phyloP scores from a whole-genome alignment of 2,329 filamentous ascomycete genomes.

The Stylonectria norvegica region DNA sequence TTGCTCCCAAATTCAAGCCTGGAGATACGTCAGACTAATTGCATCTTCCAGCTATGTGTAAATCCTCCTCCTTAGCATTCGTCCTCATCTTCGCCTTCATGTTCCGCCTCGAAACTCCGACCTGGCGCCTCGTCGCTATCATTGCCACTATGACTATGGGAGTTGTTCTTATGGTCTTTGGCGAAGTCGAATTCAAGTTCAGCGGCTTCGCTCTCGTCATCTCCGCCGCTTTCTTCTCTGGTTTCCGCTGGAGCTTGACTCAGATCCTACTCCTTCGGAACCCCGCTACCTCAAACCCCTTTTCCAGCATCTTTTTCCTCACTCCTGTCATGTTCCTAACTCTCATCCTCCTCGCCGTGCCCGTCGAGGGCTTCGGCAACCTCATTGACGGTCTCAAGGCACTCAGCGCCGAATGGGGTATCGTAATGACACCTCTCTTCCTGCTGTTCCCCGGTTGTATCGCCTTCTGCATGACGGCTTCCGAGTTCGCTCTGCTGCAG shows the following conservation, averaged over 20 bases:
- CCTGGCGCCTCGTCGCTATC: slow-evolving; percentile 78
- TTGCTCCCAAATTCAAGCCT: background rate
- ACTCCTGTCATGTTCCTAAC: slow-evolving; percentile 93
- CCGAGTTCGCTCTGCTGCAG: slow-evolving; percentile 91
- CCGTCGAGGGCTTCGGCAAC: slow-evolving; percentile 73
- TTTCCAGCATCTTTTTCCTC: slow-evolving; percentile 96
- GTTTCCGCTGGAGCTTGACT: slow-evolving; percentile 97
- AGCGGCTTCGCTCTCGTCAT: slow-evolving; percentile 91
- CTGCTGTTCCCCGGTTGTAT: slow-evolving; percentile 86
- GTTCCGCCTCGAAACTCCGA: slow-evolving; percentile 85
- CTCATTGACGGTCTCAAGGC: slow-evolving; percentile 63
- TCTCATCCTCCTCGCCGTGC: slow-evolving; percentile 74
- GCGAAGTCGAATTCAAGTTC: slow-evolving; percentile 84
- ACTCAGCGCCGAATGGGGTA: slow-evolving; percentile 66
- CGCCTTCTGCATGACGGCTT: slow-evolving; percentile 94
- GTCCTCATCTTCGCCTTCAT: slow-evolving; percentile 93
- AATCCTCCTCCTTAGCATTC: slow-evolving; percentile 92
- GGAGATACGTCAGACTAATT: background rate
- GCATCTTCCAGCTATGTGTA: slow-evolving; percentile 79
- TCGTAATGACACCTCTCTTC: slow-evolving; percentile 63
- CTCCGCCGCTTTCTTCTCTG: slow-evolving; percentile 88
- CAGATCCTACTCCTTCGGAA: slow-evolving; percentile 93
- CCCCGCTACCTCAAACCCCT: slow-evolving; percentile 92
- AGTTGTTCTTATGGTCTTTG: slow-evolving; percentile 97
- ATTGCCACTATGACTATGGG: slow-evolving; percentile 90